A percentile compares a stretch with the other conserved stretches of the same genome.
phyloP scores from a whole-genome alignment of 2,329 filamentous ascomycete species.

The Calonectria naviculata region DNA sequence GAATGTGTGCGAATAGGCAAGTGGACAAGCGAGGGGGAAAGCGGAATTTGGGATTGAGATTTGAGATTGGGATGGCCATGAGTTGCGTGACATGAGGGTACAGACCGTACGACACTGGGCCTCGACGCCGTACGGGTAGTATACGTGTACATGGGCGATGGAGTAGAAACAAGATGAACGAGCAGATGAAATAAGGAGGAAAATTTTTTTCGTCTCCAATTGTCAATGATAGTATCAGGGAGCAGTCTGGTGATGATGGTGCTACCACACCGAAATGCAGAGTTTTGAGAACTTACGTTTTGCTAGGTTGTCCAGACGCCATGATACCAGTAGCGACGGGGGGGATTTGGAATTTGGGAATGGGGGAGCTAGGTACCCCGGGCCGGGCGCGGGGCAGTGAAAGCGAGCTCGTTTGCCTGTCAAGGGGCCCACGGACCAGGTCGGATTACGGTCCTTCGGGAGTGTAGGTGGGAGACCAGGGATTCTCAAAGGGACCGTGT shows the following conservation, averaged over 20 bases:
- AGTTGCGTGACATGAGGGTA: conserved; percentile 19
- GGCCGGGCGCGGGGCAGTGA: conserved; percentile 22
- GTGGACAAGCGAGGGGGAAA: not conserved
- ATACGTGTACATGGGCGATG: conserved; percentile 13
- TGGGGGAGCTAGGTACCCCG: conserved; percentile 11
- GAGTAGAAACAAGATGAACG: conserved; percentile 5
- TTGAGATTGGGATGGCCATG: conserved; percentile 5
- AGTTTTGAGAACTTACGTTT: conserved; percentile 27
- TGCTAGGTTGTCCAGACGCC: conserved; percentile 10
- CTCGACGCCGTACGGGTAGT: not conserved
- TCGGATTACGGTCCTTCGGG: not conserved
- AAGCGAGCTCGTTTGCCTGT: not conserved
- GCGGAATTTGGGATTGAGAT: conserved; percentile 11
- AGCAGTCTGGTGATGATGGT: conserved; percentile 24
- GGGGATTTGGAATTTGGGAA: conserved; percentile 20
- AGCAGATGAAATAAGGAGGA: not conserved
- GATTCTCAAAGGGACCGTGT: not conserved
- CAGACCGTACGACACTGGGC: conserved; percentile 14
- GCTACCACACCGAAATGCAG: conserved; percentile 19
- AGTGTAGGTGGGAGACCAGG: not conserved
- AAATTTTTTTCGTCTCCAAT: conserved; percentile 12
- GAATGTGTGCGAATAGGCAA: conserved; percentile 10
- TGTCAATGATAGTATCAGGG: conserved; percentile 7
- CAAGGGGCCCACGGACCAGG: conserved; percentile 4
- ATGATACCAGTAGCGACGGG: conserved; percentile 5